phyloP scores from a whole-genome alignment of 768 basidiomycete species.

The Macrolepiota fuliginosa region DNA sequence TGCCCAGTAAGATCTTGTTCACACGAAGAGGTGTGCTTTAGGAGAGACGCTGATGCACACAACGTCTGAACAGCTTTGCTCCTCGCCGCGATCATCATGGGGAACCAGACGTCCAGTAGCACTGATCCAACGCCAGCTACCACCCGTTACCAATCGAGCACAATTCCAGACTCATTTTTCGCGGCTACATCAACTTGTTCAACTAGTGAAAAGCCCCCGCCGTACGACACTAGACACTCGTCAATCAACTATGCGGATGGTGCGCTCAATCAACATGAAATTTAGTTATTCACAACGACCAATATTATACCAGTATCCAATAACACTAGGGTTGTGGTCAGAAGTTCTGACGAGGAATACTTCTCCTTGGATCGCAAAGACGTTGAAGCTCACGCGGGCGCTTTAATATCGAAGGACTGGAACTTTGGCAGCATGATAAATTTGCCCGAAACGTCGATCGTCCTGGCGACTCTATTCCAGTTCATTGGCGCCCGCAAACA shows the following conservation, averaged over 20 bases:
- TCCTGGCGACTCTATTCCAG: constrained; percentile 17
- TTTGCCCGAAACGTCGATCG: constrained; percentile 11
- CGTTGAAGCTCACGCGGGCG: constrained; percentile 15
- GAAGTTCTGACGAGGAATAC: constrained; percentile 5
- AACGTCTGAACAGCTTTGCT: too few species aligned
- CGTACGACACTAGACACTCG: neutral
- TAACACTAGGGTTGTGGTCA: neutral
- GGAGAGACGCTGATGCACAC: too few species aligned
- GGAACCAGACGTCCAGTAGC: neutral
- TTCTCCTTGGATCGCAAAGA: constrained; percentile 14
- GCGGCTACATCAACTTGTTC: neutral
- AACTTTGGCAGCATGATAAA: constrained; percentile 1
- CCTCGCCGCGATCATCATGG: neutral
- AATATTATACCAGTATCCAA: neutral
- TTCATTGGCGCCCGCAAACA: constrained; percentile 15
- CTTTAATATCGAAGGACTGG: constrained; percentile 15
- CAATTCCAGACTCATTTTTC: constrained; percentile 8
- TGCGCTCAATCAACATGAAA: neutral
- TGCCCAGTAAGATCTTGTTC: too few species aligned
- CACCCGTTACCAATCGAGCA: neutral
- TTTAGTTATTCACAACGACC: neutral
- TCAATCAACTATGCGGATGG: neutral
- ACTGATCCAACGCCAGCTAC: neutral
- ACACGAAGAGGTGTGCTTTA: too few species aligned
- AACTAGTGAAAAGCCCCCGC: neutral